These are phyloP conservation scores for Aspergillus saccharolyticus DNA, from an alignment of 495 filamentous ascomycete genomes.

Conservation along the genomic window DNA sequence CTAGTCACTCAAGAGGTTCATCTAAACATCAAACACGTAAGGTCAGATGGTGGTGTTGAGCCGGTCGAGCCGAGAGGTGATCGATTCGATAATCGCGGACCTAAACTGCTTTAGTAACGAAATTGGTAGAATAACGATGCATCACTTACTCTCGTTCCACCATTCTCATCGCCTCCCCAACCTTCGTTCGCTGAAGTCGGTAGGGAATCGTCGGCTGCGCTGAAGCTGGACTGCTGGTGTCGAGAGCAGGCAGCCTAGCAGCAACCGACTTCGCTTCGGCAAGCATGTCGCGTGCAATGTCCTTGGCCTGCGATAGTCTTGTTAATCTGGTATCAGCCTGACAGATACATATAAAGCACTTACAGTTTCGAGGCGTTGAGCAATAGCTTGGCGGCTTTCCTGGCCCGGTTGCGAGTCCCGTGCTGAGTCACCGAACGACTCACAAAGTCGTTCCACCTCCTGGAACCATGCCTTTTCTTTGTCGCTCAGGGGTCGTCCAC, in stretches of 20 bases:
- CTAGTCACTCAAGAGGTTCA: background rate
- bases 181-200: constrained; percentile 61
- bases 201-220: constrained; percentile 53
- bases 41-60: constrained; percentile 22
- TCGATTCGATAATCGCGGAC: constrained; percentile 37
- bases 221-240: constrained; percentile 27
- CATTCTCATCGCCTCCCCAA: constrained; percentile 63
- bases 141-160: constrained; percentile 60
- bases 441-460: constrained; percentile 53
- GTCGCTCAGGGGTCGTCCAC: constrained; percentile 63
- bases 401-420: constrained; percentile 13
- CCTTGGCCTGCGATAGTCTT: constrained; percentile 33
- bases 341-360: constrained; percentile 23
- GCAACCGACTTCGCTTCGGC: constrained; percentile 40
- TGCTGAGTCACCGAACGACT: constrained; percentile 24
- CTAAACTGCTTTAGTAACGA: constrained; percentile 14
- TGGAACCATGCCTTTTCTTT: constrained; percentile 64
- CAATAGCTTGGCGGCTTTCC: constrained; percentile 27
- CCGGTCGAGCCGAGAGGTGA: constrained; percentile 37
- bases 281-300: constrained; percentile 47
- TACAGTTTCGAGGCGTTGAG: constrained; percentile 37
- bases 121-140: constrained; percentile 3
- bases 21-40: background rate
- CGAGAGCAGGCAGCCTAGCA: constrained; percentile 23
- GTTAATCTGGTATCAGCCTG: constrained; percentile 10